A percentile compares a stretch with the other conserved stretches of the same genome.
Conservation (phyloP, 805 yeast species). For the Candida yuanshanica region DNA sequence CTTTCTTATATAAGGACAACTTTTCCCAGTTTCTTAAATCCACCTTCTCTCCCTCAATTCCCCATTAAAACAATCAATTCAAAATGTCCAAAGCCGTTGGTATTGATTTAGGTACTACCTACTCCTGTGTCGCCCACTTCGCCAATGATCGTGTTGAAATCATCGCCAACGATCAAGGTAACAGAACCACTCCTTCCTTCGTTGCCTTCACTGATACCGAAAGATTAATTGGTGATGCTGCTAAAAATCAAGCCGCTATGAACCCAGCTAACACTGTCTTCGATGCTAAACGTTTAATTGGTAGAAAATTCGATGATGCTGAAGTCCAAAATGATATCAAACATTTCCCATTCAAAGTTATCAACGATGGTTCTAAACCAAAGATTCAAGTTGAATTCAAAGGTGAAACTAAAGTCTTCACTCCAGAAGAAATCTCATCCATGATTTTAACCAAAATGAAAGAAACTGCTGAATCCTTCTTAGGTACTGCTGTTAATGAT, state of each 20-base stretch:
- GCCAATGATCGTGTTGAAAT: constrained; percentile 89
- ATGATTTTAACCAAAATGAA: constrained; percentile 89
- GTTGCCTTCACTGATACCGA: constrained; percentile 92
- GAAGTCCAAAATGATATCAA: constrained; percentile 75
- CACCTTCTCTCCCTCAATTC: background rate
- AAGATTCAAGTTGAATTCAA: constrained; percentile 32
- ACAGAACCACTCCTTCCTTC: constrained; percentile 94
- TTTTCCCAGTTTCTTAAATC: background rate
- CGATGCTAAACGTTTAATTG: constrained; percentile 89
- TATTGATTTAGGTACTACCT: constrained; percentile 83
- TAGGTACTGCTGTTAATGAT: constrained; percentile 13
- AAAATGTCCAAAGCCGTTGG: constrained; percentile 27
- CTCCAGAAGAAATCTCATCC: constrained; percentile 92
- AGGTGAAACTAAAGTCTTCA: constrained; percentile 78
- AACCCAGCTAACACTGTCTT: constrained; percentile 88
- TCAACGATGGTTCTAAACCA: constrained; percentile 70
- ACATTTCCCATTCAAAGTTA: constrained; percentile 79
- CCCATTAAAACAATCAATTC: background rate
- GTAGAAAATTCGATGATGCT: constrained; percentile 76
- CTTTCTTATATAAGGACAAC: background rate
- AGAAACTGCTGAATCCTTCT: constrained; percentile 28
- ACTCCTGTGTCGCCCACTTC: constrained; percentile 94
- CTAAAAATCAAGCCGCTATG: constrained; percentile 95
- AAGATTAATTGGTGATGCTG: constrained; percentile 36
- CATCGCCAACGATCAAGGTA: constrained; percentile 97